Conservation (phyloP, 768 basidiomycete species). For the Leccinum imitatum region DNA sequence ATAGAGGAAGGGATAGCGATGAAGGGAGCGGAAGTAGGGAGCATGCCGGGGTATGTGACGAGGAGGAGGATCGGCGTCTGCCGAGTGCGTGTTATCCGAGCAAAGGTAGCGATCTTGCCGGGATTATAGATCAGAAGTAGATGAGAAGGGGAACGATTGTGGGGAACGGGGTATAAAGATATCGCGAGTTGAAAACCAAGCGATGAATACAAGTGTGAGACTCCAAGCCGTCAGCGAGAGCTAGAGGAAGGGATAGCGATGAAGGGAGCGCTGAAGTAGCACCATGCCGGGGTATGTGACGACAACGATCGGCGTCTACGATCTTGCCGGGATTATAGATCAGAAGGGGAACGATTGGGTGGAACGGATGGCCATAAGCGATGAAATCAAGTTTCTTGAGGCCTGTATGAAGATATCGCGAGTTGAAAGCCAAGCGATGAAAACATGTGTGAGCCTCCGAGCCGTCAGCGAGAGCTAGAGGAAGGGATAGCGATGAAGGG, state of each 20-base stretch:
- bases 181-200: conserved; percentile 93
- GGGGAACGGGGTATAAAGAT: conserved; percentile 82
- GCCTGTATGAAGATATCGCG: conserved; percentile 84
- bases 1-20: no score
- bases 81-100: conserved; percentile 78
- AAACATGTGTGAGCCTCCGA: no score
- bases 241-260: conserved; percentile 76
- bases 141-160: conserved; percentile 73
- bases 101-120: conserved; percentile 92
- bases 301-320: conserved; percentile 77
- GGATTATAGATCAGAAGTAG: conserved; percentile 82
- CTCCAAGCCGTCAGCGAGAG: conserved; percentile 79
- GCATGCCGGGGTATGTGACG: conserved; percentile 57
- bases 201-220: conserved; percentile 80
- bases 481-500: no score
- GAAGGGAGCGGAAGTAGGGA: no score
- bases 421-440: conserved; percentile 71
- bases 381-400: conserved; percentile 94
- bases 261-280: conserved; percentile 59
- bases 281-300: conserved; percentile 67
- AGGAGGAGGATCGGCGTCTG: conserved; percentile 86
- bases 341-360: conserved; percentile 88
- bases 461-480: no score
- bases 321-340: conserved; percentile 94
- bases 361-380: conserved; percentile 87